Base-by-base conservation (phyloP, 805 yeast species). In the Wickerhamomyces bisporus region DNA sequence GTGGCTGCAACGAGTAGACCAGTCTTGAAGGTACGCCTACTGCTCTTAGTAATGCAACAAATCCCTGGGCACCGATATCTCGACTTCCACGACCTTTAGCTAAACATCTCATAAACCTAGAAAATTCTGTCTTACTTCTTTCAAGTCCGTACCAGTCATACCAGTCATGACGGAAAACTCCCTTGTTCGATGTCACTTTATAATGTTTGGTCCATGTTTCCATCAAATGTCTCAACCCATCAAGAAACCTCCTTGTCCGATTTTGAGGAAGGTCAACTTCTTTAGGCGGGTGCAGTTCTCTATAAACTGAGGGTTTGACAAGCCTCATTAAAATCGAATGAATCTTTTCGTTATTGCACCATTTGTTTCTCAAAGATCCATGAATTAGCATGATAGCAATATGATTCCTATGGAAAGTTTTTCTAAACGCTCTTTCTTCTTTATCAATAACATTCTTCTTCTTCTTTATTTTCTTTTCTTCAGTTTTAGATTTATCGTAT, bases 61-160 rank as follows among this genome's bases (percentile, higher is more conserved):
- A 89, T 0, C 96, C 97, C 52, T 86, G 96, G 0, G 93, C 88
- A 0, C 83, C 82, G 6, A 86, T 40, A 54, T 91, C 97, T 25
- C 84, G 59, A 3, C 86, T 76, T 0, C 98, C 98, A 14, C 69
- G 57, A 19, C 74, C 73, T 13, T 63, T 53, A 3, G 55, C 38
- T 1, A 85, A 55, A 14, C 65, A 52, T 16, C 59, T 58, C 6
- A 57, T 51, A 50, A 84, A 86, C 32, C 64, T 62, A 2, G 53
- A 51, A 24, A 67, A 60, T 49, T 55, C 19, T 42, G 49, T 36
- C 41, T 48, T 21, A 41, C 41, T 43, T 36, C 53, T 30, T 39
- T 35, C 32, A 4, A 38, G n/a, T 32, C 37, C 44, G 12, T 41
- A 27, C 57, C 52, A 50, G 40, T 32, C 57, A 29, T 69, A 82